Evolutionary conservation across 805 yeast genomes (phyloP).

Genomic region (Kluyveromyces aestuarii): DNA sequence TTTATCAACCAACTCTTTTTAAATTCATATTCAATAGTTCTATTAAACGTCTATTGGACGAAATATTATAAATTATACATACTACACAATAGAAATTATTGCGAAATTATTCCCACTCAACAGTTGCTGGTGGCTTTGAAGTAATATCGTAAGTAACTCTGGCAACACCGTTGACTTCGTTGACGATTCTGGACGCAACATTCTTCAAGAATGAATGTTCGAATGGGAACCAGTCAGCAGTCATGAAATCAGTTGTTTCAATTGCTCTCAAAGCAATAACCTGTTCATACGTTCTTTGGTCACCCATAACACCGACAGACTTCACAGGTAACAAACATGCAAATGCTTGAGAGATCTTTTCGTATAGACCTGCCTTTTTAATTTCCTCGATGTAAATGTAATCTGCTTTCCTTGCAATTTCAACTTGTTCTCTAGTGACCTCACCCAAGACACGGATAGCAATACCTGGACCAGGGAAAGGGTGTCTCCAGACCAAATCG

Average conservation of each 20-base stretch:
- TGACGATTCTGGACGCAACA: slow-evolving; percentile 92
- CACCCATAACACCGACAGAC: slow-evolving; percentile 99
- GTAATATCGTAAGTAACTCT: slow-evolving; percentile 98
- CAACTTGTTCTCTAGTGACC: slow-evolving; percentile 87
- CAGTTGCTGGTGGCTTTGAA: slow-evolving; percentile 99
- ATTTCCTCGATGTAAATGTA: slow-evolving; percentile 93
- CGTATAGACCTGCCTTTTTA: slow-evolving; percentile 83
- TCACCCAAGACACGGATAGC: slow-evolving; percentile 98
- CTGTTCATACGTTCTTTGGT: slow-evolving; percentile 97
- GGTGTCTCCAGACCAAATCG: slow-evolving; percentile 99
- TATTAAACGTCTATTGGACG: neutral
- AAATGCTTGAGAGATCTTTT: slow-evolving; percentile 92
- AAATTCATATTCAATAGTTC: neutral
- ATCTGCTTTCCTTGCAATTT: slow-evolving; percentile 96
- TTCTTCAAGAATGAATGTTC: slow-evolving; percentile 86
- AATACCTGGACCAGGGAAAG: slow-evolving; percentile 99
- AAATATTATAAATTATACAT: neutral
- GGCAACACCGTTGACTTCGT: slow-evolving; percentile 98
- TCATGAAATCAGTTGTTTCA: slow-evolving; percentile 97
- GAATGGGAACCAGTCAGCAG: slow-evolving; percentile 97
- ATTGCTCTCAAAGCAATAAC: slow-evolving; percentile 98
- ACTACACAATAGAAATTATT: neutral
- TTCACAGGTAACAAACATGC: slow-evolving; percentile 95
- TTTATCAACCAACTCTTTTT: neutral
- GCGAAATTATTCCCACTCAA: slow-evolving; percentile 83